These are phyloP conservation scores for Crithidia expoeki DNA, from an alignment of 208 protist genomes.

Conservation along the genomic window DNA sequence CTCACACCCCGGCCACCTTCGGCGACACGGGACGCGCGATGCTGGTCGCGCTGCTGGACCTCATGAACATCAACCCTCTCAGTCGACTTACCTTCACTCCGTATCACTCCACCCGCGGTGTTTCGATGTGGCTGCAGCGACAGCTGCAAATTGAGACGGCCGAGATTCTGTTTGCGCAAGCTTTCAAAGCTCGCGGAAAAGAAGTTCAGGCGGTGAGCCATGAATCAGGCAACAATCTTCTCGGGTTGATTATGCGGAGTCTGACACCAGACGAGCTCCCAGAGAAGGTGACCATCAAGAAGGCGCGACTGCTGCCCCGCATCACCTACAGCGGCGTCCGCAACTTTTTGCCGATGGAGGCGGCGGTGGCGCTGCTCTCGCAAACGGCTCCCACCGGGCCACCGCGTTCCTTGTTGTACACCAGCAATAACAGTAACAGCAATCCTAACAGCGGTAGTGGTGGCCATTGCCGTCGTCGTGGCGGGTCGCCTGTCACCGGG, in stretches of 20 bases:
- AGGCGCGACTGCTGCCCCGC: constrained; percentile 56
- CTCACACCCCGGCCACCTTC: constrained; percentile 66
- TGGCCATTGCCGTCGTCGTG: constrained; percentile 9
- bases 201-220: constrained; percentile 17
- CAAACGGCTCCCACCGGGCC: constrained; percentile 66
- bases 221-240: constrained; percentile 24
- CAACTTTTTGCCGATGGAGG: constrained; percentile 60
- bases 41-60: constrained; percentile 80
- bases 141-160: constrained; percentile 78
- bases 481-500: not conserved
- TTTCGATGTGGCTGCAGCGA: constrained; percentile 70
- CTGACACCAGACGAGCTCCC: constrained; percentile 60
- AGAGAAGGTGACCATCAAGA: constrained; percentile 68
- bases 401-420: constrained; percentile 63
- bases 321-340: constrained; percentile 59
- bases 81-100: constrained; percentile 65
- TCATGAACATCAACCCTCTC: constrained; percentile 78
- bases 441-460: not conserved
- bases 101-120: constrained; percentile 57
- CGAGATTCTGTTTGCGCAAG: constrained; percentile 70
- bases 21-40: constrained; percentile 80
- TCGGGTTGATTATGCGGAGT: constrained; percentile 38
- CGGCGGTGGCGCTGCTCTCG: constrained; percentile 52
- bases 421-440: not conserved
- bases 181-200: constrained; percentile 56